Percentiles rank a stretch among this genome's conserved stretches.
These are phyloP conservation scores for Suhomyces ambrosiae DNA, from an alignment of 1,139 yeast genomes.

Conservation along the genomic window DNA sequence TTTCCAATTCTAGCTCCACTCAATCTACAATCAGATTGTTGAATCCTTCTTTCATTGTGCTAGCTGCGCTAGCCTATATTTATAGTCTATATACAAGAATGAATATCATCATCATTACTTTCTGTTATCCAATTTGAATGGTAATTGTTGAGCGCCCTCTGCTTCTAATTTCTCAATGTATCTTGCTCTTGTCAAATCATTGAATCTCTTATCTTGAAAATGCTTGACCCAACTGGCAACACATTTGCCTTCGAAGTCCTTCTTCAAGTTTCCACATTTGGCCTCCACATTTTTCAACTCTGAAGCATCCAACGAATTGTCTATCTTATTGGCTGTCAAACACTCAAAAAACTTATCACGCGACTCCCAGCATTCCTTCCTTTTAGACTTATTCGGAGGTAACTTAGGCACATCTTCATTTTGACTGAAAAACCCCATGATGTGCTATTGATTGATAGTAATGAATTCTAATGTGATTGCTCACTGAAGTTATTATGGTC, in stretches of 20 bases:
- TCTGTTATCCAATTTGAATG: conserved; percentile 42
- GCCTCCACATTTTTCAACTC: conserved; percentile 33
- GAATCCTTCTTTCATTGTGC: no score
- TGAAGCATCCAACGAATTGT: conserved; percentile 47
- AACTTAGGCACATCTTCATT: conserved; percentile 27
- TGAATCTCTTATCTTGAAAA: conserved; percentile 50
- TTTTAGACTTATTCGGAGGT: conserved; percentile 46
- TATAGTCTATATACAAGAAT: conserved; percentile 19
- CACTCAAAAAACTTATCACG: conserved; percentile 48
- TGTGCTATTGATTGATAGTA: not conserved
- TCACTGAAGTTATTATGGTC: no score
- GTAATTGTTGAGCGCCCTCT: conserved; percentile 52
- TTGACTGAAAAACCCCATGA: conserved; percentile 42
- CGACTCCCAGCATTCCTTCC: conserved; percentile 48
- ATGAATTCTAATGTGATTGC: no score
- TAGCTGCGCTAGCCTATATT: conserved; percentile 1
- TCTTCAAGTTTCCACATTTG: conserved; percentile 39
- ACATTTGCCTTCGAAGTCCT: conserved; percentile 42
- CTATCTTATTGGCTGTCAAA: conserved; percentile 41
- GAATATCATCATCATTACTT: conserved; percentile 6
- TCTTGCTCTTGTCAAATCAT: conserved; percentile 44
- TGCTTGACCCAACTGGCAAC: conserved; percentile 50
- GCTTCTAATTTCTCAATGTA: conserved; percentile 47
- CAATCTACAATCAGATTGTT: no score
- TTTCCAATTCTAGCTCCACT: no score